Percentiles rank a stretch among this genome's conserved stretches.
Conservation (phyloP, 2,329 filamentous ascomycete species). For the Sporothrix euskadiensis region DNA sequence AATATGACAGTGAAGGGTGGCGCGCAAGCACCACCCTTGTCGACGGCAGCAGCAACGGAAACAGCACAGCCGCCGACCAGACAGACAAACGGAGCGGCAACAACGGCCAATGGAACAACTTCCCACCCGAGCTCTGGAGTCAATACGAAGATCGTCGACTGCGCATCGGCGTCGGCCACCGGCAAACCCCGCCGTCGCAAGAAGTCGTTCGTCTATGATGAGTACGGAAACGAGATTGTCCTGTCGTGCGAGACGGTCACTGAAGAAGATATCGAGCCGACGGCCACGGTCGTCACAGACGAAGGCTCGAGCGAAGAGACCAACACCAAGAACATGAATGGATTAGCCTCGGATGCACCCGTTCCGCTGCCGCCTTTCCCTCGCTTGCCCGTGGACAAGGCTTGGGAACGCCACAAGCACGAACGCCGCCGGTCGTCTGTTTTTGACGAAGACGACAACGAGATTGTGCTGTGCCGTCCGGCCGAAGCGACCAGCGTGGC, state of each 20-base stretch:
- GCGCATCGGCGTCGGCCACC: background rate
- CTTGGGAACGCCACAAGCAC: conserved; percentile 26
- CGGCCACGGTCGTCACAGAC: background rate
- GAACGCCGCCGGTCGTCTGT: conserved; percentile 31
- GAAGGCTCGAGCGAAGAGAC: background rate
- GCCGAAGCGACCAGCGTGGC: background rate
- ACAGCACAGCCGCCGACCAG: background rate
- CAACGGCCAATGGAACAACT: background rate
- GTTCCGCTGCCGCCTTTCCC: conserved; percentile 25
- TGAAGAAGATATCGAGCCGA: conserved; percentile 7
- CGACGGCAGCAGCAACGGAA: background rate
- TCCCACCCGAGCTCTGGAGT: conserved; percentile 26
- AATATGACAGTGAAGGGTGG: conserved; percentile 68
- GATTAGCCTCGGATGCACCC: background rate
- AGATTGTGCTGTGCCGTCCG: conserved; percentile 44
- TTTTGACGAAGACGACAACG: conserved; percentile 44
- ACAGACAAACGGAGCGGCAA: background rate
- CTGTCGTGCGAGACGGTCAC: conserved; percentile 35
- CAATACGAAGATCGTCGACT: conserved; percentile 30
- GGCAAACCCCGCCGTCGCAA: conserved; percentile 20
- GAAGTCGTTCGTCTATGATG: conserved; percentile 48
- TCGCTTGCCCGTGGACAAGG: conserved; percentile 4
- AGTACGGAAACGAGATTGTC: conserved; percentile 52
- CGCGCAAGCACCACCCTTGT: background rate
- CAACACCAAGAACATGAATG: background rate